These are phyloP conservation scores for Talaromyces sp. DNA, from an alignment of 2,329 filamentous ascomycete genomes.

Conservation along the genomic window DNA sequence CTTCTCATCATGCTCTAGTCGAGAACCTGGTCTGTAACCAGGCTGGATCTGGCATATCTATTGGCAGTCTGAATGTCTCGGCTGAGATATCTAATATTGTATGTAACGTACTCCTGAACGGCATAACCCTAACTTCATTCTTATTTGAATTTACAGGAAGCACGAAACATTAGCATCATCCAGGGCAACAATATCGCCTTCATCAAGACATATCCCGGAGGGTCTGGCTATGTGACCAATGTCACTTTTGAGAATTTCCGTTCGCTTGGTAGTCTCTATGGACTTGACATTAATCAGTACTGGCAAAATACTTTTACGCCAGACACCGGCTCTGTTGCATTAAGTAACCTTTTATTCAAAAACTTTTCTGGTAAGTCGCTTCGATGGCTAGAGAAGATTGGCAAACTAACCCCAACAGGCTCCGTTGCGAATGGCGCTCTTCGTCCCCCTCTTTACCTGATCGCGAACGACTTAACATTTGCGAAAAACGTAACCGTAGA, in stretches of 20 bases:
- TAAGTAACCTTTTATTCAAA: constrained; percentile 25
- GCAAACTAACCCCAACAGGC: constrained; percentile 18
- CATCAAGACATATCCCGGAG: constrained; percentile 41
- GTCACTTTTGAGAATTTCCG: constrained; percentile 32
- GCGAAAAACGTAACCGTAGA: constrained; percentile 32
- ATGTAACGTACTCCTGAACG: not conserved
- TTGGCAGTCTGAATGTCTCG: constrained; percentile 34
- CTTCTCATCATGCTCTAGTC: constrained; percentile 34
- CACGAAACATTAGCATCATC: constrained; percentile 36
- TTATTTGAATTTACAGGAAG: constrained; percentile 21
- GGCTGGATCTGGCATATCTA: constrained; percentile 37
- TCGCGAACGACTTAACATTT: constrained; percentile 33
- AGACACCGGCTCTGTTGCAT: constrained; percentile 24
- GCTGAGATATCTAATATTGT: constrained; percentile 33
- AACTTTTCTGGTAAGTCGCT: constrained; percentile 29
- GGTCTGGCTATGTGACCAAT: constrained; percentile 37
- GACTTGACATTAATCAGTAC: constrained; percentile 27
- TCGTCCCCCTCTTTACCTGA: constrained; percentile 30
- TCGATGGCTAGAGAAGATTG: too few species aligned
- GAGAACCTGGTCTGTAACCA: constrained; percentile 39
- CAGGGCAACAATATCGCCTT: constrained; percentile 40
- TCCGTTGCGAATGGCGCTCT: constrained; percentile 31
- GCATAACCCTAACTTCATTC: not conserved
- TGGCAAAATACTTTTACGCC: constrained; percentile 27
- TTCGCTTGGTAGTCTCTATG: constrained; percentile 26